These are phyloP conservation scores for Neurospora sp. DNA, from an alignment of 495 filamentous ascomycete genomes.

Conservation along the genomic window DNA sequence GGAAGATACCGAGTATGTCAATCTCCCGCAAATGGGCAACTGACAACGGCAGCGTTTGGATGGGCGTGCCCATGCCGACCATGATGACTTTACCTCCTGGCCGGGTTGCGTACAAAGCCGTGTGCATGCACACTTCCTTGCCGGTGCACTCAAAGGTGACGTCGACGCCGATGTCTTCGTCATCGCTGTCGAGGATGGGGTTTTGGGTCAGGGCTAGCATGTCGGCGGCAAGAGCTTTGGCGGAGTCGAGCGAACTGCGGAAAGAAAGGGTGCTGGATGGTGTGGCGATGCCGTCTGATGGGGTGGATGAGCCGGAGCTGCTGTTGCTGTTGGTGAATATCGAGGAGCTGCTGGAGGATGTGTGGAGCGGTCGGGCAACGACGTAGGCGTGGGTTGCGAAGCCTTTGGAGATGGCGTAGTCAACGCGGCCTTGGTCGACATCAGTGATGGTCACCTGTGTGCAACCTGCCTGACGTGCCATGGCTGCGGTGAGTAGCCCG, in stretches of 20 bases:
- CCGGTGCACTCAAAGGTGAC: slow-evolving; percentile 88
- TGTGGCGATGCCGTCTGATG: slow-evolving; percentile 36
- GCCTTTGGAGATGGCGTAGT: slow-evolving; percentile 60
- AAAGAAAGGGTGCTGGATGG: slow-evolving; percentile 28
- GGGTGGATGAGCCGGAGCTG: slow-evolving; percentile 32
- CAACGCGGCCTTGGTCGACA: slow-evolving; percentile 66
- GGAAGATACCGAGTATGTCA: slow-evolving; percentile 85
- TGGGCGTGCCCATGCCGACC: slow-evolving; percentile 88
- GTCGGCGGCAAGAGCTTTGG: slow-evolving; percentile 45
- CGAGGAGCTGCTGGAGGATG: slow-evolving; percentile 30
- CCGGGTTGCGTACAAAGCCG: slow-evolving; percentile 70
- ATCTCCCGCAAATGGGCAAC: slow-evolving; percentile 81
- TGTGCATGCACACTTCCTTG: slow-evolving; percentile 76
- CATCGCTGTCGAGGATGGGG: slow-evolving; percentile 23
- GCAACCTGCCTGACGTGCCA: slow-evolving; percentile 58
- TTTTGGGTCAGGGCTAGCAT: slow-evolving; percentile 39
- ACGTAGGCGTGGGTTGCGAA: slow-evolving; percentile 63
- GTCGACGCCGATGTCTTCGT: slow-evolving; percentile 56
- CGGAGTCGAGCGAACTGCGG: slow-evolving; percentile 42
- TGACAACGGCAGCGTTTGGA: slow-evolving; percentile 77
- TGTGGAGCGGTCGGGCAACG: slow-evolving; percentile 38
- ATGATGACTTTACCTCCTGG: slow-evolving; percentile 77
- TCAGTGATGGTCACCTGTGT: slow-evolving; percentile 67
- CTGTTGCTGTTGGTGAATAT: slow-evolving; percentile 21
- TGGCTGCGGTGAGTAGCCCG: slow-evolving; percentile 66